Evolutionary conservation across 163 green algal genomes (phyloP), one percentile per base, ranked within the genome.

Genomic region (Coccomyxa subellipsoidea): DNA sequence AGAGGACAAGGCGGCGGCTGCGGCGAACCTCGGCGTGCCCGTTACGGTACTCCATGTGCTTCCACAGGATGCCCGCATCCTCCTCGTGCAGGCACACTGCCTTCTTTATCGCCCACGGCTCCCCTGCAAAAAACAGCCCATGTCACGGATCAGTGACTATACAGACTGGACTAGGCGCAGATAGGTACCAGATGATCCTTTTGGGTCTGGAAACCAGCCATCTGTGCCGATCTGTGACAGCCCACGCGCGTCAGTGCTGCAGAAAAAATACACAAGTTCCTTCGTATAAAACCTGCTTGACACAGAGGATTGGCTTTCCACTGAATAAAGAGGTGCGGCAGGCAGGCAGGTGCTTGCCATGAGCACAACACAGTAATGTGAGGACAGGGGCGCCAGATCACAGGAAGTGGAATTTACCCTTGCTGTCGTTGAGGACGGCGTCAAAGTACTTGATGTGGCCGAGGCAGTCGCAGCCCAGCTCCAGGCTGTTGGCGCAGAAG

Each of bases 81-180:
- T 98, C 95, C 90, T 98, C 95, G 82, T 98, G 94, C 91, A 98
- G 92, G 91, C 95, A 98, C 12, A 98, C 84, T 1, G 90, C 92
- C 54, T 97, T 96, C 66, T 90, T 87, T n/a, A 96, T 89, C 8
- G 84, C 82, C 77, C 90, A 80, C 23, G 93, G 89, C 73, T 91
- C 84, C 2, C 84, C 84, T 83, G 76, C 69, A 8, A 54, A n/a
- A n/a, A n/a, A n/a, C 35, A 35, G 29, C 66, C n/a, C 66, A 34
- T n/a, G n/a, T n/a, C n/a, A n/a, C n/a, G n/a, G n/a, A n/a, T n/a
- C n/a, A n/a, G n/a, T n/a, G n/a, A n/a, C n/a, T n/a, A n/a, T n/a
- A n/a, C n/a, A n/a, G n/a, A n/a, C n/a, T n/a, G n/a, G n/a, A n/a
- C n/a, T n/a, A n/a, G n/a, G n/a, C n/a, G n/a, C n/a, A n/a, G n/a